Conservation (phyloP, 2,329 filamentous ascomycete species). For the Pseudocercospora macadamiae region DNA sequence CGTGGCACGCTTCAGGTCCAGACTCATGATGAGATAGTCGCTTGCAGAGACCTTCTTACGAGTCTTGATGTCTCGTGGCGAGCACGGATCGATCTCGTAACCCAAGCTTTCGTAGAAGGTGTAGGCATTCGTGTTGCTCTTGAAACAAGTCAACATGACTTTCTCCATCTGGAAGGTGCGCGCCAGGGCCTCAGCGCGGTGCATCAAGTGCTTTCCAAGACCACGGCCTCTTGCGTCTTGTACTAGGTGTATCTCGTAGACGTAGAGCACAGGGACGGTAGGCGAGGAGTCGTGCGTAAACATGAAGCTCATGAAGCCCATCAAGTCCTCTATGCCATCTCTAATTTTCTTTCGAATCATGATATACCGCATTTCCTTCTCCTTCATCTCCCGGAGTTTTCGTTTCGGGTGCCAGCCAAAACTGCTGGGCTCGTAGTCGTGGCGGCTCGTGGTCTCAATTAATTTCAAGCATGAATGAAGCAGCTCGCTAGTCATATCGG, state of each 20-base stretch:
- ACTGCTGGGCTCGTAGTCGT: constrained; percentile 65
- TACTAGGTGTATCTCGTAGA: constrained; percentile 76
- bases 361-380: constrained; percentile 69
- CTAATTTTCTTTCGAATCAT: constrained; percentile 41
- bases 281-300: constrained; percentile 66
- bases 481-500: constrained; percentile 34
- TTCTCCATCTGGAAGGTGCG: constrained; percentile 62
- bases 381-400: constrained; percentile 71
- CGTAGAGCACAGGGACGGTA: constrained; percentile 69
- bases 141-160: constrained; percentile 74
- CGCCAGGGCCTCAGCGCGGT: constrained; percentile 58
- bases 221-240: constrained; percentile 62
- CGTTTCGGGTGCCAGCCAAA: constrained; percentile 64
- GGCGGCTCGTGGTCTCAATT: constrained; percentile 65
- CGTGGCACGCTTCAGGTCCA: constrained; percentile 30
- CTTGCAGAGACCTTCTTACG: constrained; percentile 53
- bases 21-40: constrained; percentile 59
- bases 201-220: constrained; percentile 64
- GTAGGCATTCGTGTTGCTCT: constrained; percentile 60
- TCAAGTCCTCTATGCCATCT: constrained; percentile 45
- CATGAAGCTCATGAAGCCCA: constrained; percentile 70
- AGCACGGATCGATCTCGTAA: constrained; percentile 56
- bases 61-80: constrained; percentile 53
- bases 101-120: constrained; percentile 66
- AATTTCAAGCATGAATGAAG: constrained; percentile 55